A percentile compares a stretch with the other conserved stretches of the same genome.
phyloP scores from a whole-genome alignment of 768 basidiomycete species.

The Coprinellus aureogranulatus region DNA sequence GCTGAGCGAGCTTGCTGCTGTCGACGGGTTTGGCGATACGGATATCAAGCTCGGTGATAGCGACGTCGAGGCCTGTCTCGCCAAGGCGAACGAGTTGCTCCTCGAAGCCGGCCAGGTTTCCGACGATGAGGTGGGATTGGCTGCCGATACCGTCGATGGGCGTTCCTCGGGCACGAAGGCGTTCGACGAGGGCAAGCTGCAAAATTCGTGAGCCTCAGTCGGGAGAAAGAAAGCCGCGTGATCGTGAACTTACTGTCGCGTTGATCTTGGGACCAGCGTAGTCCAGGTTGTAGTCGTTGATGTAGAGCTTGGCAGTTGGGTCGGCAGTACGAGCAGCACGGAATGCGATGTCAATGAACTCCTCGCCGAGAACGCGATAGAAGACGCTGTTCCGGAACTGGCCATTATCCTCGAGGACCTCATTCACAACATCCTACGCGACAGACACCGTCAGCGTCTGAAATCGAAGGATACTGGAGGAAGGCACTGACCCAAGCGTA shows the following conservation, averaged over 20 bases:
- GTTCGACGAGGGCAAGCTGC: conserved; percentile 42
- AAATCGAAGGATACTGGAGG: background rate
- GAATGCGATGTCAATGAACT: conserved; percentile 46
- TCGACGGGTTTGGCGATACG: conserved; percentile 57
- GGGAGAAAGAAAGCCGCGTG: background rate
- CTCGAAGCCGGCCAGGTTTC: conserved; percentile 49
- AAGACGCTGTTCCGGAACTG: conserved; percentile 37
- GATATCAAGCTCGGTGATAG: conserved; percentile 68
- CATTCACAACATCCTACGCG: conserved; percentile 21
- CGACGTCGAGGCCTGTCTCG: conserved; percentile 62
- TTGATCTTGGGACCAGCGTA: conserved; percentile 16
- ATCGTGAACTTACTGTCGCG: background rate
- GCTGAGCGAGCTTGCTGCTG: conserved; percentile 46
- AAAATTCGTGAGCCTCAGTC: background rate
- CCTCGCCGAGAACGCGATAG: conserved; percentile 38
- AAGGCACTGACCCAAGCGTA: conserved; percentile 20
- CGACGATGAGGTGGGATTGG: conserved; percentile 60
- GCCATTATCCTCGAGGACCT: conserved; percentile 46
- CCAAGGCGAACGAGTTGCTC: conserved; percentile 51
- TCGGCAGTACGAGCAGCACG: conserved; percentile 42
- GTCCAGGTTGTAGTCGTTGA: conserved; percentile 51
- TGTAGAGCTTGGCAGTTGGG: conserved; percentile 38
- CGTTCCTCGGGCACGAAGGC: conserved; percentile 43
- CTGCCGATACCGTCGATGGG: conserved; percentile 65
- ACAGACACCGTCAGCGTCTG: conserved; percentile 13